phyloP scores from a whole-genome alignment of 805 yeast species.

The Candida sphagnicola region DNA sequence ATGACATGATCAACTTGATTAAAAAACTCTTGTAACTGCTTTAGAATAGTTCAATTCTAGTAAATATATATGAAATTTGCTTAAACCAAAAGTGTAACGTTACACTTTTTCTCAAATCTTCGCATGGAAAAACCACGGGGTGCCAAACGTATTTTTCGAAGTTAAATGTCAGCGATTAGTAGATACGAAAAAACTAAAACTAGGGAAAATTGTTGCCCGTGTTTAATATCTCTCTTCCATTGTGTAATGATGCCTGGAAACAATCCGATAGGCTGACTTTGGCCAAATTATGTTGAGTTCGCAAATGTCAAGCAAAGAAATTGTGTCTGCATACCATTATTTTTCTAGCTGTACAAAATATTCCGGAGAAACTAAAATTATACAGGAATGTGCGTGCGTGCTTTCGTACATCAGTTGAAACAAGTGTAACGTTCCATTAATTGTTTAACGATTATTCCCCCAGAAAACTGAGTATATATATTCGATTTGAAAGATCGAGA shows the following conservation, averaged over 20 bases:
- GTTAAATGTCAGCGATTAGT: too few relatives aligned
- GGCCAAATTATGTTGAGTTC: too few relatives aligned
- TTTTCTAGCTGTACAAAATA: background rate
- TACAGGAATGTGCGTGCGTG: background rate
- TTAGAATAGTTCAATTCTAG: too few relatives aligned
- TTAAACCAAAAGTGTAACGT: slow-evolving; percentile 11
- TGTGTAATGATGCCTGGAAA: too few relatives aligned
- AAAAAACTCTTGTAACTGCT: too few relatives aligned
- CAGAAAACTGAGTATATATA: background rate
- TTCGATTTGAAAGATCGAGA: background rate
- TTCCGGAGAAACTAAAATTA: background rate
- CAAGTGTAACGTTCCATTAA: slow-evolving; percentile 3
- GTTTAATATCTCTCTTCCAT: too few relatives aligned
- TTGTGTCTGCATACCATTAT: background rate
- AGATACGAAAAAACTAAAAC: too few relatives aligned
- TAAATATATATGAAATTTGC: background rate
- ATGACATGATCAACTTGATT: slow-evolving; percentile 6
- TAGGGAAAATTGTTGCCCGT: too few relatives aligned
- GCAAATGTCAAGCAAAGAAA: too few relatives aligned
- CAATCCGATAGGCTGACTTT: too few relatives aligned
- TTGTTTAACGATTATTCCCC: background rate
- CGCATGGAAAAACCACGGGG: background rate
- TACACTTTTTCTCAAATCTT: slow-evolving; percentile 8
- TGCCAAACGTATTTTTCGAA: too few relatives aligned
- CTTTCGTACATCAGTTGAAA: slow-evolving; percentile 1